phyloP scores from a whole-genome alignment of 495 filamentous ascomycete species.

The Penicillium samsonianum region DNA sequence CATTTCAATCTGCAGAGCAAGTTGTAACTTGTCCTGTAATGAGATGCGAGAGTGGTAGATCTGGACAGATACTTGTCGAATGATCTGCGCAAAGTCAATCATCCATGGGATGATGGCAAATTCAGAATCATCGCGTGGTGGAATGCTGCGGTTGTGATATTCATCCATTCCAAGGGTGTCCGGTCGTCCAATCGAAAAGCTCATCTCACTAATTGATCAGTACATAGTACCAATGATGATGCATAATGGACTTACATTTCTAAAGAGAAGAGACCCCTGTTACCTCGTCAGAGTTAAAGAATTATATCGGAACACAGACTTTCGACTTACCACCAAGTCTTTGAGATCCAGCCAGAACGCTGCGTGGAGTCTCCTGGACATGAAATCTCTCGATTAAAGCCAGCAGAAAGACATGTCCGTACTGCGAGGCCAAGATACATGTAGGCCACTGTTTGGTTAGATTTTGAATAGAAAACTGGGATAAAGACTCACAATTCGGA shows the following conservation, averaged over 20 bases:
- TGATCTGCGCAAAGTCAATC: slow-evolving; percentile 45
- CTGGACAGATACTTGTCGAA: slow-evolving; percentile 43
- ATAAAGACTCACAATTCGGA: slow-evolving; percentile 34
- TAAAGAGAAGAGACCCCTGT: slow-evolving; percentile 44
- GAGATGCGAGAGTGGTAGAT: slow-evolving; percentile 45
- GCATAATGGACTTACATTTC: slow-evolving; percentile 34
- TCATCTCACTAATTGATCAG: slow-evolving; percentile 39
- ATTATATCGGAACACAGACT: neutral
- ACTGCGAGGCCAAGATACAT: slow-evolving; percentile 47
- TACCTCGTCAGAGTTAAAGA: neutral
- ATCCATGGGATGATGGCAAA: slow-evolving; percentile 47
- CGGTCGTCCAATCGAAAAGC: slow-evolving; percentile 43
- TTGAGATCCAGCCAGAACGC: slow-evolving; percentile 43
- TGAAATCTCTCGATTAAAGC: slow-evolving; percentile 42
- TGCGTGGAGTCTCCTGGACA: slow-evolving; percentile 30
- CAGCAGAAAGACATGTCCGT: slow-evolving; percentile 44
- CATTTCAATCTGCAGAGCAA: slow-evolving; percentile 39
- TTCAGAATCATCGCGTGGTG: slow-evolving; percentile 40
- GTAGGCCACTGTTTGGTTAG: slow-evolving; percentile 39
- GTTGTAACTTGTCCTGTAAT: slow-evolving; percentile 40
- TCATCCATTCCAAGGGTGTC: slow-evolving; percentile 48
- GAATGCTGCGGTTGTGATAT: slow-evolving; percentile 44
- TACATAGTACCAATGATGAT: neutral
- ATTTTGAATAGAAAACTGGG: neutral
- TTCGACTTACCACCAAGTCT: slow-evolving; percentile 44